Evolutionary conservation across 1,139 yeast genomes (phyloP), one percentile per base, ranked within the genome.

Genomic region (Scheffersomyces cryptocercus): DNA sequence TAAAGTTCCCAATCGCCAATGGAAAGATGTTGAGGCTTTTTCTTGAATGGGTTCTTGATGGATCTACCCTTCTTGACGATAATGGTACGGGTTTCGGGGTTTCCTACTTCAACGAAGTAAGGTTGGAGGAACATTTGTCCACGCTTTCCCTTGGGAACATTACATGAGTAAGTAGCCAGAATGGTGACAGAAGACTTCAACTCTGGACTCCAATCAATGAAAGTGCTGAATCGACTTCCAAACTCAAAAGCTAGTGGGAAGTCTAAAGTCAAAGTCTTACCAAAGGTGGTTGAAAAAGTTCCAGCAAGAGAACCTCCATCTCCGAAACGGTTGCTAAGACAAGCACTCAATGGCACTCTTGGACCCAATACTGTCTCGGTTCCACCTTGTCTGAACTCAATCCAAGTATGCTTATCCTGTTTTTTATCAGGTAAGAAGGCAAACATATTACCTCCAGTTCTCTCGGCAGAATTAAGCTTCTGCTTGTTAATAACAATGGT

Each of bases 51-150:
- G 26, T 39, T 42, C 12, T 20, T 37, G 48, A 47, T 47, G 5
- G 37, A 33, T 9, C 45, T 29, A 9, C 47, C 39, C 26, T 44
- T 38, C 8, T 28, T 26, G 8, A 53, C 40, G 3, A 28, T 16
- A 8, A 54, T 33, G 20, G 35, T 39, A 26, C 65, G 47, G 29
- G 35, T 36, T 37, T 40, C 29, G 4, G 56, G 52, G 11, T 53
- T 45, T 1, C 38, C 41, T n/a, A 54, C 41, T 39, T 51, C 51
- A 2, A 47, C 34, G 28, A 43, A 48, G 14, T 45, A 49, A 3
- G 62, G 56, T 38, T 51, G 58, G 37, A 60, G 39, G 34, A 57
- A 55, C 8, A 57, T 44, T 46, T 61, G 64, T 3, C 65, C 66
- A 3, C 53, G 49, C 7, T 36, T 13, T 9, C 61, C 62, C 31